Base-by-base conservation (phyloP, 139 green algal species). In the Chlamydomonas eustigma region DNA sequence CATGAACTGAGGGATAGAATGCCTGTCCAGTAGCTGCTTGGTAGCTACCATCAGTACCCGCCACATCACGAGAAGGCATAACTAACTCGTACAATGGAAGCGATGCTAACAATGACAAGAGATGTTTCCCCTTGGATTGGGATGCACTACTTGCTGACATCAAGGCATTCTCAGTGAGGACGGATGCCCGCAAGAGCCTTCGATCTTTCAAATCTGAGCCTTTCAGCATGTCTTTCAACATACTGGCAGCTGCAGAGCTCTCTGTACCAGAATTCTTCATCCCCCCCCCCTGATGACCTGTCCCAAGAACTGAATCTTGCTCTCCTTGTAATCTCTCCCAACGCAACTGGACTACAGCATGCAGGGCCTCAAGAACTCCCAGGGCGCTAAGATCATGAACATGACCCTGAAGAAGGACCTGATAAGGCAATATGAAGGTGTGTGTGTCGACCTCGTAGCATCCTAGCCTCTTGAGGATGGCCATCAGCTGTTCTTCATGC, bases 401-500 rank as follows among this genome's bases (percentile, higher is more conserved):
- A 44, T 36, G 30, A 44, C 44, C 2, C 37, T 3, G 44, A 25
- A 66, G 71, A 30, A 76, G 39, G n/a, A 39, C 35, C 44, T 8
- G 12, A 6, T n/a, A 5, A 24, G 66, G 66, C 5, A 74, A 35
- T 8, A 51, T 5, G 66, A 74, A 74, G 33, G 66, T 50, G n/a
- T 8, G 33, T 74, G 66, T 18, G 66, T 74, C 66, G 31, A 74
- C 66, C 33, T n/a, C 32, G 5, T 74, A 35, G n/a, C 33, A 39
- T 25, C 66, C 66, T 8, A 74, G 66, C 33, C 8, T 33, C 35
- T 8, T 2, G 37, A 74, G 33, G 4, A 52, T 5, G 34, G 36
- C 37, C 34, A 52, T 67, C 8, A 89, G 78, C 2, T 69, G 50
- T 25, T 50, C 33, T 34, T 75, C 71, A 0, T 58, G 34, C n/a